Base-by-base conservation (phyloP, 768 basidiomycete species). In the Calocera viscosa region DNA sequence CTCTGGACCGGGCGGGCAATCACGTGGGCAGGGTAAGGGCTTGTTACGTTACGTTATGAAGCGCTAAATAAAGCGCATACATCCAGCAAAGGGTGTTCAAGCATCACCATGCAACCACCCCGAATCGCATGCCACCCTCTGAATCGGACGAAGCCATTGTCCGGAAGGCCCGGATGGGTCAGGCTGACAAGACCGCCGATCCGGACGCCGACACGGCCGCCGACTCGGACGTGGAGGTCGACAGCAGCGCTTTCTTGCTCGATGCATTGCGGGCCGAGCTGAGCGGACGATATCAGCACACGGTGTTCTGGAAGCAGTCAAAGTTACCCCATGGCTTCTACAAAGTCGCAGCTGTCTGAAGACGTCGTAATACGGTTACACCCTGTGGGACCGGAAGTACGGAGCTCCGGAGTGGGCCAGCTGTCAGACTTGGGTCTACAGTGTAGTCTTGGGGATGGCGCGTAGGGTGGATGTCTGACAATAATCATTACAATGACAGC, bases 331-430 rank as follows among this genome's bases (percentile, higher is more conserved):
- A 60, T 30, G 53, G 26, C 10, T 60, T 26, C 26, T 60, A 60
- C 53, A 60, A 60, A 26, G 53, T 60, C 7, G 53, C 53, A 16
- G 53, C 53, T 26, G 53, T 60, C 53, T 60, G 53, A 60, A n/a
- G 53, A 28, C 19, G 53, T 11, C 43, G 8, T 19, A 7, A 19
- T 47, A 24, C 43, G 43, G 7, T 19, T 47, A 19, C 43, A 47
- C 19, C 43, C 43, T 47, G 5, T 47, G 7, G 16, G 19, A 8
- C 43, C 5, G 19, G 16, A 47, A 47, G 16, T 5, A 7, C 43
- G 19, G 19, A 14, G 35, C 14, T 38, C 7, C 35, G 35, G 35
- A n/a, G n/a, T n/a, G n/a, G n/a, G n/a, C n/a, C n/a, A n/a, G 7
- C 35, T 38, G 35, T 38, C 35, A 38, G 35, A 14, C 35, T 38